Conservation (phyloP, 306 rosid genomes). For the Lagenaria siceraria region DNA sequence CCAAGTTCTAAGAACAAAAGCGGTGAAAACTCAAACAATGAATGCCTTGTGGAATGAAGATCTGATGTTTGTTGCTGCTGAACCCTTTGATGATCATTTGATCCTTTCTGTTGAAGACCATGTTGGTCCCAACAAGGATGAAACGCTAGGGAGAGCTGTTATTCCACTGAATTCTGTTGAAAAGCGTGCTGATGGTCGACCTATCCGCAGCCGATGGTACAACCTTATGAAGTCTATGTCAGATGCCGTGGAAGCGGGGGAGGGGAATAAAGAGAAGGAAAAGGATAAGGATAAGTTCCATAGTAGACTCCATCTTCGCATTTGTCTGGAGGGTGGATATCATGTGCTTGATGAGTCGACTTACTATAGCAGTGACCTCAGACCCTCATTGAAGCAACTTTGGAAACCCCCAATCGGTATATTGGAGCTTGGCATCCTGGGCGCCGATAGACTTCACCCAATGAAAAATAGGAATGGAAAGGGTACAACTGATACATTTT, state of each 20-base stretch:
- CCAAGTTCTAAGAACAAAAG: constrained; percentile 43
- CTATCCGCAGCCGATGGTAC: constrained; percentile 39
- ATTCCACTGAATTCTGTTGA: constrained; percentile 36
- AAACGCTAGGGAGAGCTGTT: constrained; percentile 47
- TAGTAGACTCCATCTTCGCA: constrained; percentile 44
- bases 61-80: constrained; percentile 62
- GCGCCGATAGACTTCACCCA: constrained; percentile 54
- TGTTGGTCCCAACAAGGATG: constrained; percentile 57
- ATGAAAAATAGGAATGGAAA: constrained; percentile 57
- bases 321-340: constrained; percentile 86
- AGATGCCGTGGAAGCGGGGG: constrained; percentile 53
- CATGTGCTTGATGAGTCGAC: constrained; percentile 90
- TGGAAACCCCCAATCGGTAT: constrained; percentile 76
- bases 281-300: constrained; percentile 34
- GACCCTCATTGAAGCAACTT: constrained; percentile 53
- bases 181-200: constrained; percentile 54
- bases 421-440: constrained; percentile 75
- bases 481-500: constrained; percentile 58
- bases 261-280: constrained; percentile 37
- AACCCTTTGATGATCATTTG: constrained; percentile 78
- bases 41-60: constrained; percentile 69
- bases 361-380: constrained; percentile 80
- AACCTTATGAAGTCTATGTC: constrained; percentile 48
- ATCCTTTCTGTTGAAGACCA: constrained; percentile 61
- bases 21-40: constrained; percentile 32